Evolutionary conservation across 2,329 filamentous ascomycete species (phyloP), one percentile per base, ranked within the genome.

Genomic region (Parasarocladium wereldwijsianum): DNA sequence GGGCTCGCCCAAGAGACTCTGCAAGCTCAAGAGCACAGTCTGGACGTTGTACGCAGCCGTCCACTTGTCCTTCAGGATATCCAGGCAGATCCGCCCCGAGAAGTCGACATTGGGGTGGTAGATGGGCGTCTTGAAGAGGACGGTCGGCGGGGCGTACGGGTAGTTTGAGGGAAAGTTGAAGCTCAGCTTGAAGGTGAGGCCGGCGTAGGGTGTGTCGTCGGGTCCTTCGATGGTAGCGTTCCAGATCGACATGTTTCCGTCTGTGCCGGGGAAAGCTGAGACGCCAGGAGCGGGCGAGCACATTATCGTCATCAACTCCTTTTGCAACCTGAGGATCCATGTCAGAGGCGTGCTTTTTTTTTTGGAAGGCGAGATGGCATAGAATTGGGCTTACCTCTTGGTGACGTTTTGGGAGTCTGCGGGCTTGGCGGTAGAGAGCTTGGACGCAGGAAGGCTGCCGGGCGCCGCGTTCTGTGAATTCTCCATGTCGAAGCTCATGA

Each of bases 51-150:
- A 92, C 24, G 92, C 86, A 12, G 90, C 85, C 35, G 85, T 93
- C 90, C 90, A 98, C 62, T 94, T 94, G 56, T 96, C 90, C 67
- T 94, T 96, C 40, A 98, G 66, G 42, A 98, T 98, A 49, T 98
- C 92, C 36, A 98, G 67, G 54, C 90, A 98, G 56, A 98, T 98
- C 33, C 90, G 73, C 23, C 90, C 90, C 4, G 81, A 86, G 61
- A 98, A 94, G 60, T 98, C 90, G 43, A 98, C 83, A 46, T 98
- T 98, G 32, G 90, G 90, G 56, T 98, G 90, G 65, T 96, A 98
- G 58, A 98, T 94, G 21, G 90, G 90, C 6, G 92, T 98, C 64
- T 86, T 93, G 74, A 94, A 98, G 35, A 93, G 69, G 12, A 98
- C 90, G 3, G 79, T 84, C 1, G 90, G 90, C 14, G 90, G 73